A percentile compares a stretch with the other conserved stretches of the same genome.
Evolutionary conservation across 2,329 filamentous ascomycete genomes (phyloP).

Genomic region (Pseudocercospora crystallina): DNA sequence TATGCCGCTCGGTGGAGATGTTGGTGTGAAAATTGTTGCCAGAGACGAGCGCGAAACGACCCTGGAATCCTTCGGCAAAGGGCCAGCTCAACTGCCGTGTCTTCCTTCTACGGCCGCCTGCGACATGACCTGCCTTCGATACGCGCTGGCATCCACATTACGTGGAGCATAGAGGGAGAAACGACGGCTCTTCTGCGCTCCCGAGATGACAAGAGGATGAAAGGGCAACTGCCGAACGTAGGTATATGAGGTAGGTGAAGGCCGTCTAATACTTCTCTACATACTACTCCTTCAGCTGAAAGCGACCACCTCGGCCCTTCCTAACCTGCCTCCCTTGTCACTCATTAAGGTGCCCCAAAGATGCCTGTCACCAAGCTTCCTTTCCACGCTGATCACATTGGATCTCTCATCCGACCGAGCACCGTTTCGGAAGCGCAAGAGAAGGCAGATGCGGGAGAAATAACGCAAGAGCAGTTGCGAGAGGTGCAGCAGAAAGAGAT

Average conservation of each 20-base stretch:
- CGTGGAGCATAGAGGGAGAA: too few species aligned
- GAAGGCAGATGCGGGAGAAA: slow-evolving; percentile 56
- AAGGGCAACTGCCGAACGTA: slow-evolving; percentile 1
- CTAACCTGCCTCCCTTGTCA: neutral
- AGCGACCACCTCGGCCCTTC: too few species aligned
- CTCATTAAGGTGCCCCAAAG: slow-evolving; percentile 1
- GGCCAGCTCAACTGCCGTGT: slow-evolving; percentile 2
- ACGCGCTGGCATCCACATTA: too few species aligned
- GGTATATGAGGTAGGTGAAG: too few species aligned
- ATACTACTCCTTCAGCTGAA: neutral
- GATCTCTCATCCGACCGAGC: slow-evolving; percentile 67
- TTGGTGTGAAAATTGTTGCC: too few species aligned
- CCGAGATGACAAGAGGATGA: neutral
- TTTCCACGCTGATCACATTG: slow-evolving; percentile 72
- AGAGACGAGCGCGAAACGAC: too few species aligned
- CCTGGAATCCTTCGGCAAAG: neutral
- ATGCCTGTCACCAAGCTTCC: slow-evolving; percentile 49
- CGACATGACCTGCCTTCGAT: neutral
- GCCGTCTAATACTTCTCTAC: neutral
- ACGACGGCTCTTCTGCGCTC: too few species aligned
- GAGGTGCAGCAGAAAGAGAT: slow-evolving; percentile 66
- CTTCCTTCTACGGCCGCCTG: neutral
- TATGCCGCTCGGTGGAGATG: too few species aligned
- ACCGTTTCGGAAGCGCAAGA: slow-evolving; percentile 61
- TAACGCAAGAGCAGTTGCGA: slow-evolving; percentile 56